phyloP scores from a whole-genome alignment of 176 grass and related monocot genomes.

The Areca catechu region DNA sequence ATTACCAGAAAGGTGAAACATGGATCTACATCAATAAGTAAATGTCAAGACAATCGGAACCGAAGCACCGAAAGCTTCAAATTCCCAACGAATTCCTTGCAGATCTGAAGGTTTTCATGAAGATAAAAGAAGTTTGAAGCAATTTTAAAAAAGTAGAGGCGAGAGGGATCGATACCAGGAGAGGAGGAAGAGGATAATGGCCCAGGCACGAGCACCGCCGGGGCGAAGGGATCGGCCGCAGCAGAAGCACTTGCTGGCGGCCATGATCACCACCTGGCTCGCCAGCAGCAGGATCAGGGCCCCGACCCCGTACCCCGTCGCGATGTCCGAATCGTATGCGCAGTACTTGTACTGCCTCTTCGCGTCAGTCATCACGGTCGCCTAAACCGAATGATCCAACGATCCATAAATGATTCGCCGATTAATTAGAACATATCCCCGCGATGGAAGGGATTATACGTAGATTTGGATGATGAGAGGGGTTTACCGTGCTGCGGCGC shows the following conservation, averaged over 20 bases:
- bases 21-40: too few species aligned
- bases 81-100: too few species aligned
- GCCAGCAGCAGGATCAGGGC: slow-evolving; percentile 56
- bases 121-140: too few species aligned
- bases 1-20: too few species aligned
- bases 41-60: too few species aligned
- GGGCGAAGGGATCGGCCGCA: slow-evolving; percentile 56
- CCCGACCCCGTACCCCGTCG: slow-evolving; percentile 55
- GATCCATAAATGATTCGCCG: too few species aligned
- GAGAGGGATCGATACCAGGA: not conserved
- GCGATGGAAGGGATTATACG: not conserved
- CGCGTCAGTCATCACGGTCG: slow-evolving; percentile 6
- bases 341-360: slow-evolving; percentile 28
- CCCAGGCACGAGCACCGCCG: slow-evolving; percentile 38
- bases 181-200: slow-evolving; percentile 24
- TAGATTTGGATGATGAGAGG: not conserved
- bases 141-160: too few species aligned
- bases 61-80: too few species aligned
- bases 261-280: slow-evolving; percentile 47
- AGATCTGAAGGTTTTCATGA: too few species aligned
- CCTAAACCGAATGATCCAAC: slow-evolving; percentile 15
- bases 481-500: slow-evolving; percentile 55
- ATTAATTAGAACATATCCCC: too few species aligned
- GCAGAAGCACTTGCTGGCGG: slow-evolving; percentile 64
- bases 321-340: slow-evolving; percentile 54